Conservation (phyloP, 179 eudicot species). For the Nepenthes alata region DNA sequence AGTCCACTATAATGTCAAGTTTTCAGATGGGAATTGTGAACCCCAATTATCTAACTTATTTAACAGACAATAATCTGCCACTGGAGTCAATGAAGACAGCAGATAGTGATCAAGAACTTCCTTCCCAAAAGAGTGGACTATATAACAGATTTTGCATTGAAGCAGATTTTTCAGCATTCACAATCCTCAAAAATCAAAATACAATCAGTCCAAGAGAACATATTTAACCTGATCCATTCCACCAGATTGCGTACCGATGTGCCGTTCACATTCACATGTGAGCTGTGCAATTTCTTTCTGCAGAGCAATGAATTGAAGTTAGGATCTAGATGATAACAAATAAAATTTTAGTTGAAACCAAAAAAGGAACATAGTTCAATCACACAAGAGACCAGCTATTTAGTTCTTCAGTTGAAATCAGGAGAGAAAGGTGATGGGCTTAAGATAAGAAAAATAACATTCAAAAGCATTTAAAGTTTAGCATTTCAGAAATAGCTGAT, state of each 20-base stretch:
- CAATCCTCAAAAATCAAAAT: not conserved
- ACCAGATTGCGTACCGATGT: constrained; percentile 99
- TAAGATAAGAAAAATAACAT: too few relatives aligned
- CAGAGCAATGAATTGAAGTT: constrained; percentile 1
- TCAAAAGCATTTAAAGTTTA: too few relatives aligned
- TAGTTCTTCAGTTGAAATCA: too few relatives aligned
- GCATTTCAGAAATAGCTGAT: too few relatives aligned
- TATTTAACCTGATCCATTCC: constrained; percentile 94
- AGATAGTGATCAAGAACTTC: not conserved
- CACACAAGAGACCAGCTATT: too few relatives aligned
- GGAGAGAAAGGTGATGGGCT: too few relatives aligned
- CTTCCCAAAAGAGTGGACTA: not conserved
- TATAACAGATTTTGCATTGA: not conserved
- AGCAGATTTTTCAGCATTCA: not conserved
- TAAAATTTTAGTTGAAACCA: too few relatives aligned
- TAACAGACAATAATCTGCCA: not conserved
- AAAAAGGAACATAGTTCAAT: too few relatives aligned
- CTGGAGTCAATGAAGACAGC: not conserved
- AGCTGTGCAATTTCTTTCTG: constrained; percentile 99
- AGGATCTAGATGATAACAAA: too few relatives aligned
- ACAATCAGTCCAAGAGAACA: not conserved
- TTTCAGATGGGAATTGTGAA: not conserved
- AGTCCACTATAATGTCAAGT: too few relatives aligned
- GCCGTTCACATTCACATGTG: constrained; percentile 88
- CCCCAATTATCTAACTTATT: not conserved